Evolutionary conservation across 495 filamentous ascomycete genomes (phyloP), one percentile per base, ranked within the genome.

Genomic region (Talaromyces liani): DNA sequence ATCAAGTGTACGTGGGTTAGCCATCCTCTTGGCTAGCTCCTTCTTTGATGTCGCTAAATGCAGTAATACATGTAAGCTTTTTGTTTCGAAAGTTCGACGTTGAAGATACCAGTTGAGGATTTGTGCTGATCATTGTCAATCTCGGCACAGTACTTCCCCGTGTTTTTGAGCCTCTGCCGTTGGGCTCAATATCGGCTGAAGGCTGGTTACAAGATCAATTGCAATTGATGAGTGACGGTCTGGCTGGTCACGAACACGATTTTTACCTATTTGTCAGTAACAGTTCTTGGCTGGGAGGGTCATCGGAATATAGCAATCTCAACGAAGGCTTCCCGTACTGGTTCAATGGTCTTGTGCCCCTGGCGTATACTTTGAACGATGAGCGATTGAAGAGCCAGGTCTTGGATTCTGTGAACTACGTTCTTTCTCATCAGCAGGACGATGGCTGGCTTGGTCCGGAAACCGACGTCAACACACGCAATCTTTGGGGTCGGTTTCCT

Each of bases 361-460:
- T 88, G n/a, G 84, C 87, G 14, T 88, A 82, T 66, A 72, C 73
- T 0, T 69, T 86, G 12, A 74, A 85, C 57, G 81, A 88, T 66
- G 63, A 71, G 1, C 67, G 82, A 16, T 70, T 88, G n/a, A 85
- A 85, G 66, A 65, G 39, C 1, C 85, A 89, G 63, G 79, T 85
- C 6, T 73, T 79, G 27, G 61, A 72, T 12, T 75, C 77, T 41
- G 65, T 81, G 20, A 74, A 82, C 58, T 77, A 81, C 62, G 74
- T 87, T 1, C 73, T 88, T 20, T 71, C 71, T 12, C 75, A 78
- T 55, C 82, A 87, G 57, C 75, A 79, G 18, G 22, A 65, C 1
- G 87, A 88, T 70, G 86, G 86, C 12, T 88, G 86, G 85, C 67
- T 88, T 33, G 84, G 86, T 2, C 82, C 82, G 0, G 86, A 87